Evolutionary conservation across 2,329 filamentous ascomycete genomes (phyloP), one percentile per base, ranked within the genome.

Genomic region (Diaporthe amygdali): DNA sequence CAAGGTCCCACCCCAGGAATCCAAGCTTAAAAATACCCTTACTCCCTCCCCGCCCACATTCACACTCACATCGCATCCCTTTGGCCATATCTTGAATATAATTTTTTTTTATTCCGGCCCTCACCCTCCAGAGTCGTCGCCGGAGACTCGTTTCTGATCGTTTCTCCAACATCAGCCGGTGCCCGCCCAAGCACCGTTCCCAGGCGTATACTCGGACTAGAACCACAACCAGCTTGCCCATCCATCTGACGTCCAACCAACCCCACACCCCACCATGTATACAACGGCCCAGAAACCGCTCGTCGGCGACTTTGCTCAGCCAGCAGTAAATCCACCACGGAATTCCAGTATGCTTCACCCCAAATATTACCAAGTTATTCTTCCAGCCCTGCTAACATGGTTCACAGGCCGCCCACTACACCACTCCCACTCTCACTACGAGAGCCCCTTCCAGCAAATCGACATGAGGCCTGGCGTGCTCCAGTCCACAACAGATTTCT

Each of bases 401-500:
- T 2, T 25, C 49, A 10, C 20, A 44, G 47, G 25, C 51, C 51
- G 52, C 27, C 41, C 63, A 22, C n/a, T 68, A 12, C 66, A 68
- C 44, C 66, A 34, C 17, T n/a, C 37, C 9, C 51, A 68, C 61
- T n/a, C 52, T 2, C 69, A 71, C 14, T 71, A 71, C 25, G 30
- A 71, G 51, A 71, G 69, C 32, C 69, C 69, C 44, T 71, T 71
- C 69, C 61, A 59, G 25, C 44, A 49, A 3, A 7, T 71, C 66
- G 66, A 68, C 55, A 20, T 71, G 47, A 5, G 39, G 7, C 46
- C 30, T 5, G 30, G 55, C 34, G 25, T 39, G 17, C 10, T 30
- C n/a, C 51, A 34, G 14, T 66, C 55, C 25, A n/a, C 51, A 9
- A 15, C 63, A 5, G 49, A 55, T 14, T 32, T 61, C 22, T 1